Base-by-base conservation (phyloP, 1,284 basidiomycete genomes). In the Tilletiaria anomala region DNA sequence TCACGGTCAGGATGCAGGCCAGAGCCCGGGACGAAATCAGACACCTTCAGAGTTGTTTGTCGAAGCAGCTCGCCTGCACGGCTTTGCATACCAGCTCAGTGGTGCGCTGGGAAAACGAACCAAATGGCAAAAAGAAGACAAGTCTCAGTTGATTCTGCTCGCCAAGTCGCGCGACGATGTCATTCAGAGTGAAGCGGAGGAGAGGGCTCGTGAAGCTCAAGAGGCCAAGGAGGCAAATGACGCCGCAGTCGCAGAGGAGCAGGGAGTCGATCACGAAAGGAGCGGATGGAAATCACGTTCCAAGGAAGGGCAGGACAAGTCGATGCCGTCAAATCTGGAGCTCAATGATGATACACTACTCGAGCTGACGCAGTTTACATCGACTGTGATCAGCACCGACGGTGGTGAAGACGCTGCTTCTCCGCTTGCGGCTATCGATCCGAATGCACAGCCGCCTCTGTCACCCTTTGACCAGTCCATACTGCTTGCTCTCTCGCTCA, bases 271-370 rank as follows among this genome's bases (percentile, higher is more conserved):
- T 15, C 31, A 35, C 12, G 44, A 21, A 23, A 36, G 43, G 16
- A 33, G 32, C 10, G 52, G 51, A 23, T 61, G 53, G 46, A 48
- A 52, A 11, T 35, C 51, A 14, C 47, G 56, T 3, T 50, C 53
- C 15, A 54, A 55, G 35, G 44, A 51, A 10, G 50, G 51, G 24
- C 52, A 55, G 37, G 49, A 56, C 18, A 47, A 58, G 6, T 60
- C 69, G 51, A 48, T 67, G 37, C 93, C 91, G 10, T 78, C 86
- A 62, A 81, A 80, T 1, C 71, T 93, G 21, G 71, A 74, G 2
- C 75, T 97, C 40, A 93, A 97, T 68, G 93, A 97, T 69, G 93
- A 99, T 68, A 94, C 88, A 0, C 73, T 99, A 8, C 75, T 99
- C 33, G 93, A 99, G 69, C 79, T 83, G 58, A 97, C 91, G 3